Evolutionary conservation across 2,329 filamentous ascomycete species (phyloP), one percentile per base, ranked within the genome.

Genomic region (Trichophaea hybrida): DNA sequence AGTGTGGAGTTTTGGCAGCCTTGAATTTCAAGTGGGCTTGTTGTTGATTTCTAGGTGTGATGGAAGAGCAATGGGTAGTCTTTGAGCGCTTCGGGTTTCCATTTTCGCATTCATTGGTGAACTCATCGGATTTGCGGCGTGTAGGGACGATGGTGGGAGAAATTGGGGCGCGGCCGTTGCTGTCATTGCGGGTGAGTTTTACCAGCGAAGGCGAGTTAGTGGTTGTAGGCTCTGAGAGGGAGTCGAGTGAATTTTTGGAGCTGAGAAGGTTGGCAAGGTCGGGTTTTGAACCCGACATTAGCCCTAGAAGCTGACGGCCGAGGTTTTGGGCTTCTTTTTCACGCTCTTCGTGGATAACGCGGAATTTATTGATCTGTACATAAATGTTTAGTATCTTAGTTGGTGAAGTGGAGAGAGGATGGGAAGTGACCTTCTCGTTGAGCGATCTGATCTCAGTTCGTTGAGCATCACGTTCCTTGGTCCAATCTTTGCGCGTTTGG

Each of bases 311-410:
- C 31, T 64, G 62, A 7, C 56, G 59, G 12, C 59, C 55, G 43
- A 64, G 34, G 43, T 57, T 58, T 17, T 64, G 59, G 31, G 63
- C 56, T 55, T 65, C 63, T 46, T 59, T 64, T 31, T 59, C 59
- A 44, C 59, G 61, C 58, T 62, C 46, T 58, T 65, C 63, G 51
- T 70, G 72, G 73, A 74, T 6, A 55, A 62, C 33, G 61, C 70
- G 75, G 74, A 77, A 61, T 65, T 60, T 67, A 59, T 44, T 69
- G 60, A 54, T 65, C 57, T 59, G 64, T 13, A 7, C 10, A n/a
- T 64, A 8, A 70, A 54, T 1, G 48, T 56, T n/a, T 66, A 62
- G 2, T 69, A 51, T 13, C 69, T 64, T 10, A 31, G 61, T 8
- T 60, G 63, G 31, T 50, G 5, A 50, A 12, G 31, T 7, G 31